phyloP scores from a whole-genome alignment of 148 eudicot genomes.

The Oxyria digyna region DNA sequence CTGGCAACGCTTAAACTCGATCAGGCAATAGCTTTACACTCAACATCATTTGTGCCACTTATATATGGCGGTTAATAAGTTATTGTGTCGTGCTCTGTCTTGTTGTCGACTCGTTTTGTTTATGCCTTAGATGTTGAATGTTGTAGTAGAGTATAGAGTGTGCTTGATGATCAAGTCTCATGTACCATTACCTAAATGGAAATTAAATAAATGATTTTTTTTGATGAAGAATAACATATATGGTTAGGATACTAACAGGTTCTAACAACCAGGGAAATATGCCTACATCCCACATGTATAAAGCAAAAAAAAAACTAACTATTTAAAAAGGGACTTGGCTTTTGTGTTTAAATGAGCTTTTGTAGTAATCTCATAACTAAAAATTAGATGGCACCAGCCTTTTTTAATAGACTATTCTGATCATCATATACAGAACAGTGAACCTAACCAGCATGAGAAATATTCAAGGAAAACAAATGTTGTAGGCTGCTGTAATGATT shows the following conservation, averaged over 20 bases:
- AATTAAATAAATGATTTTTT: background rate
- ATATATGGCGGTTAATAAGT: background rate
- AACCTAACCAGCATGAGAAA: background rate
- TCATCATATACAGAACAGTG: background rate
- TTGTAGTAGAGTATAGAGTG: background rate
- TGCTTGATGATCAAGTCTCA: background rate
- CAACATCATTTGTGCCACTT: background rate
- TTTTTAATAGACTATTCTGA: background rate
- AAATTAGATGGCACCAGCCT: background rate
- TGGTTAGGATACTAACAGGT: background rate
- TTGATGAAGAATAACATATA: background rate
- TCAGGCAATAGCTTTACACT: background rate
- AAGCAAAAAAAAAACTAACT: background rate
- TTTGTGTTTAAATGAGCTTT: too few species aligned
- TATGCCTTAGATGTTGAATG: background rate
- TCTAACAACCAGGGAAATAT: background rate
- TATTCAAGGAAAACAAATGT: background rate
- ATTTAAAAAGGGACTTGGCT: too few species aligned
- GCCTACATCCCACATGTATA: background rate
- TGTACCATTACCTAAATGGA: background rate
- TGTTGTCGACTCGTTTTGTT: background rate
- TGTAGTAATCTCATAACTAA: too few species aligned
- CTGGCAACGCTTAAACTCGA: background rate
- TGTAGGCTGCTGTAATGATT: background rate
- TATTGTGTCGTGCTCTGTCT: background rate